A percentile compares a stretch with the other conserved stretches of the same genome.
phyloP scores from a whole-genome alignment of 768 basidiomycete genomes.

The Phylloporus rhodoxanthus region DNA sequence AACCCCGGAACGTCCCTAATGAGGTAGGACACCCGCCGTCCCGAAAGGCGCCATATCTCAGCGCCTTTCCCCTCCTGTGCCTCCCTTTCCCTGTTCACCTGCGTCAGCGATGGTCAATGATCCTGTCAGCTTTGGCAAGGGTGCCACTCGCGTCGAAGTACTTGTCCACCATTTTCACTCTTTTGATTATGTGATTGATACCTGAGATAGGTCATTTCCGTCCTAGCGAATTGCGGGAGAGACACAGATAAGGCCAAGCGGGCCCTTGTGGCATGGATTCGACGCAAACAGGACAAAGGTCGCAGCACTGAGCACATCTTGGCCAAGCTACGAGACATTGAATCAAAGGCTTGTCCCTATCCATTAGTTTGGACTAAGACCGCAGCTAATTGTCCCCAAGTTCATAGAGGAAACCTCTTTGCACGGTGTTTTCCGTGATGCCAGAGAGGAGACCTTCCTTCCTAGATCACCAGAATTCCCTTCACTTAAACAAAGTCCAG shows the following conservation, averaged over 20 bases:
- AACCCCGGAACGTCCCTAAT: no score
- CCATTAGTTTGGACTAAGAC: neutral
- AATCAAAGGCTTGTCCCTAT: slow-evolving; percentile 22
- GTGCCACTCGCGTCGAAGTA: slow-evolving; percentile 29
- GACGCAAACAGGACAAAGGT: slow-evolving; percentile 25
- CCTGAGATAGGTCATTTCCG: slow-evolving; percentile 24
- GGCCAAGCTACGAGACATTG: slow-evolving; percentile 23
- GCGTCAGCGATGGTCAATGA: slow-evolving; percentile 19
- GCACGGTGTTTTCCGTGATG: slow-evolving; percentile 30
- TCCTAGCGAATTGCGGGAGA: slow-evolving; percentile 30
- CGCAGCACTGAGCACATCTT: slow-evolving; percentile 29
- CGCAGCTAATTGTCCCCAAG: slow-evolving; percentile 9
- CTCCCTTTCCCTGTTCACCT: neutral
- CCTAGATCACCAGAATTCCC: slow-evolving; percentile 26
- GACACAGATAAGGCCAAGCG: slow-evolving; percentile 24
- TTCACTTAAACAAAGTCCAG: neutral
- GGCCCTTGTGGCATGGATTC: slow-evolving; percentile 28
- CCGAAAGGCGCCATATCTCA: neutral
- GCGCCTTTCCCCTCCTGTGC: slow-evolving; percentile 2
- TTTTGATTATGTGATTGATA: neutral
- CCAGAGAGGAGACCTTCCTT: slow-evolving; percentile 26
- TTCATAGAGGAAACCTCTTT: slow-evolving; percentile 27
- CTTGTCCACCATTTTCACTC: neutral
- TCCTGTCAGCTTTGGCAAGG: slow-evolving; percentile 24
- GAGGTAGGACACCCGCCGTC: no score